Evolutionary conservation across 345 rosid genomes (phyloP), one percentile per base, ranked within the genome.

Genomic region (Eucalyptus coolabah): DNA sequence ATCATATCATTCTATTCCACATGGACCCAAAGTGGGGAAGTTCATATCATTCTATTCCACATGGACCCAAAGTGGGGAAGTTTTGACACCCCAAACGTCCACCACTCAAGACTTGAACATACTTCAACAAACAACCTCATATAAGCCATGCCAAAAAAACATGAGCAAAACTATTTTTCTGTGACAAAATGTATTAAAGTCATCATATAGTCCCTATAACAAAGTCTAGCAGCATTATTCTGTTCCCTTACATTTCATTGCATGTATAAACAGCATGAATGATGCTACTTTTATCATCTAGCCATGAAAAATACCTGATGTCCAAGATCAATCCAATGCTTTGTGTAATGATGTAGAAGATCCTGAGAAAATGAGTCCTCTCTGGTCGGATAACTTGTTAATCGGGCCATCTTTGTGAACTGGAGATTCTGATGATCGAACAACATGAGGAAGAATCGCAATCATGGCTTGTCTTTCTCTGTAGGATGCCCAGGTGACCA

Each of bases 401-500:
- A 77, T 77, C n/a, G 94, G 83, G 24, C 91, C 91, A 83, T 95
- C 96, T 90, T 89, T 93, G 90, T 91, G 95, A 89, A 94, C 90
- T 89, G 95, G 92, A 5, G 98, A 95, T 87, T 98, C 97, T 3
- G 95, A 91, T 34, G 90, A n/a, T 87, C 26, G 92, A n/a, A 82
- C 28, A 44, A 92, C 89, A 49, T 93, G 94, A 51, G 95, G 89
- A 53, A 90, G 86, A 9, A 89, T 87, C 87, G 86, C 93, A 0
- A 86, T 45, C 44, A 91, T 59, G 13, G 94, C 72, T 88, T 93
- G 94, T 50, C 87, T 91, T 81, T 95, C 99, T 90, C 93, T 90
- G 87, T 94, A 93, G 11, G 99, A 95, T 49, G 97, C 99, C 99
- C 99, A 96, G 56, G 99, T 96, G 88, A 97, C 99, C 94, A 93